Percentiles rank a stretch among this genome's conserved stretches.
phyloP scores from a whole-genome alignment of 495 filamentous ascomycete genomes.

The Penicillium angulare region DNA sequence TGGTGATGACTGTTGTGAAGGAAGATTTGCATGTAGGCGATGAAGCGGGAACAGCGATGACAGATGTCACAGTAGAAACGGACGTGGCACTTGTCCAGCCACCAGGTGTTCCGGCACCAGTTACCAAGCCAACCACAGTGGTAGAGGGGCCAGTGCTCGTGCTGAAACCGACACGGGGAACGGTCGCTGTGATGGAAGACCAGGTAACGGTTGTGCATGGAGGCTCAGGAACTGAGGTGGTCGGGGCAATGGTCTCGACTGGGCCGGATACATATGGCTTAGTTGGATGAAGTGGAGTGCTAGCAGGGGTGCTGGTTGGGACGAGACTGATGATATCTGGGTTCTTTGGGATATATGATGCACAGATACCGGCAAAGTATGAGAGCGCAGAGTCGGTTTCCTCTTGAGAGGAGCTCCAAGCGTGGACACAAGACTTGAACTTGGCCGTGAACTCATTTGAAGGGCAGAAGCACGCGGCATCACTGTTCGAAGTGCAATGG shows the following conservation, averaged over 20 bases:
- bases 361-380: constrained; percentile 91
- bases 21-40: not conserved
- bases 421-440: constrained; percentile 75
- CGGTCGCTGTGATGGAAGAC: constrained; percentile 61
- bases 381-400: constrained; percentile 67
- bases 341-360: constrained; percentile 67
- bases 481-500: constrained; percentile 81
- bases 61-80: not conserved
- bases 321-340: constrained; percentile 76
- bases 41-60: not conserved
- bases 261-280: constrained; percentile 8
- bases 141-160: constrained; percentile 45
- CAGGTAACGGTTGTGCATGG: constrained; percentile 62
- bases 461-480: constrained; percentile 83
- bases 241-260: constrained; percentile 25
- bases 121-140: constrained; percentile 24
- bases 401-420: constrained; percentile 64
- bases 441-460: constrained; percentile 70
- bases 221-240: constrained; percentile 11
- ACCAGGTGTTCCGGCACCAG: not conserved
- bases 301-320: constrained; percentile 53
- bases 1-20: not conserved
- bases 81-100: too few relatives aligned
- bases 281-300: not conserved
- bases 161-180: constrained; percentile 70